Conservation (phyloP, 2,329 filamentous ascomycete species). For the Fusarium sulawesiense region DNA sequence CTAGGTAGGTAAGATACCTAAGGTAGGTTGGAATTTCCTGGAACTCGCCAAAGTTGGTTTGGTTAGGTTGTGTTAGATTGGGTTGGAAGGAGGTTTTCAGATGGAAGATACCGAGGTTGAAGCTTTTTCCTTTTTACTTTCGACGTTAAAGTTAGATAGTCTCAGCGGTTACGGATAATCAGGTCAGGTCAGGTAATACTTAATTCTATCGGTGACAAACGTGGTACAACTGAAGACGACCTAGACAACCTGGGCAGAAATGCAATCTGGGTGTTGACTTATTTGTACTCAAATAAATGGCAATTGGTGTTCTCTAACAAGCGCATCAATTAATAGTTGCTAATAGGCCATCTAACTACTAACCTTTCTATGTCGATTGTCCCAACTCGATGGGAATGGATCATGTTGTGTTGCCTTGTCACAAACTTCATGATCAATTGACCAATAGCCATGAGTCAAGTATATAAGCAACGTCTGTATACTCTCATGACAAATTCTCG, state of each 20-base stretch:
- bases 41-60: slow-evolving; percentile 10
- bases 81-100: background rate
- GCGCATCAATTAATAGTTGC: background rate
- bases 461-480: background rate
- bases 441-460: slow-evolving; percentile 8
- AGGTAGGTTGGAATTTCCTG: slow-evolving; percentile 1
- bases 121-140: background rate
- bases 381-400: background rate
- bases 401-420: background rate
- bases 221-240: background rate
- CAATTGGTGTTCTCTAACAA: background rate
- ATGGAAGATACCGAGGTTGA: background rate
- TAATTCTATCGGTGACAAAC: slow-evolving; percentile 13
- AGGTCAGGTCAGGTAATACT: background rate
- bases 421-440: background rate
- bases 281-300: background rate
- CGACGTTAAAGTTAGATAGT: background rate
- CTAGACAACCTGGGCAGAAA: background rate
- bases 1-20: background rate
- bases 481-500: background rate
- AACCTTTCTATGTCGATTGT: background rate
- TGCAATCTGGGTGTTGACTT: background rate
- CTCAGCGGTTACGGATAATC: background rate
- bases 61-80: background rate
- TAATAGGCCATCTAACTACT: background rate